These are phyloP conservation scores for Macroventuria anomochaeta DNA, from an alignment of 2,329 filamentous ascomycete genomes.

Conservation along the genomic window DNA sequence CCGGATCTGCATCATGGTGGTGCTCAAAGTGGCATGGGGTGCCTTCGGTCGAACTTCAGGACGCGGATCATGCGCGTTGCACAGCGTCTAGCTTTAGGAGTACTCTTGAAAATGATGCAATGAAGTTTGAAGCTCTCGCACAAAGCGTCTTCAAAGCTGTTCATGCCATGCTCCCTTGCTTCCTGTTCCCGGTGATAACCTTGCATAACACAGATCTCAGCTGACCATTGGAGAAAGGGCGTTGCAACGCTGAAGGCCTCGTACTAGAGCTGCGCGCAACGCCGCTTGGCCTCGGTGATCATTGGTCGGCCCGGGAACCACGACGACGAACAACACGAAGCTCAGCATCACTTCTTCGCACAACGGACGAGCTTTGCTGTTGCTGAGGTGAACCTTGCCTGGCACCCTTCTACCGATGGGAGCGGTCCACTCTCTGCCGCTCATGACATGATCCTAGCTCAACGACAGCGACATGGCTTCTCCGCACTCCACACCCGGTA, in stretches of 20 bases:
- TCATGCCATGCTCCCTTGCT: background rate
- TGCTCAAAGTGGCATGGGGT: background rate
- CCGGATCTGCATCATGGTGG: conserved; percentile 9
- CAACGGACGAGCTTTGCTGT: conserved; percentile 28
- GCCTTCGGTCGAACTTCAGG: background rate
- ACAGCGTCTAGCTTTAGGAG: background rate
- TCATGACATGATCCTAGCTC: conserved; percentile 33
- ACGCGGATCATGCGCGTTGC: background rate
- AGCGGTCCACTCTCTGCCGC: conserved; percentile 33
- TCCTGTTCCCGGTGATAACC: background rate
- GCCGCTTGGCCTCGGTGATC: conserved; percentile 3
- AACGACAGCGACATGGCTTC: conserved; percentile 41
- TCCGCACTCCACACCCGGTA: conserved; percentile 37
- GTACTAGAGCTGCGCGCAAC: conserved; percentile 11
- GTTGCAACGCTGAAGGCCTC: conserved; percentile 3
- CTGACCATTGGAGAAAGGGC: conserved; percentile 3
- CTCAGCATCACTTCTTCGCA: conserved; percentile 2
- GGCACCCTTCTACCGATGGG: conserved; percentile 34
- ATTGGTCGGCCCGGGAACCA: conserved; percentile 8
- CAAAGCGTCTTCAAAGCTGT: background rate
- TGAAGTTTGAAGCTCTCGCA: background rate
- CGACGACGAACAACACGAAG: conserved; percentile 7
- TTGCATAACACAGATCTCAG: background rate
- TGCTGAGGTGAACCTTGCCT: conserved; percentile 31
- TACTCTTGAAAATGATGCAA: background rate